These are phyloP conservation scores for Carex parvula DNA, from an alignment of 176 grass and related monocot genomes.

Conservation along the genomic window DNA sequence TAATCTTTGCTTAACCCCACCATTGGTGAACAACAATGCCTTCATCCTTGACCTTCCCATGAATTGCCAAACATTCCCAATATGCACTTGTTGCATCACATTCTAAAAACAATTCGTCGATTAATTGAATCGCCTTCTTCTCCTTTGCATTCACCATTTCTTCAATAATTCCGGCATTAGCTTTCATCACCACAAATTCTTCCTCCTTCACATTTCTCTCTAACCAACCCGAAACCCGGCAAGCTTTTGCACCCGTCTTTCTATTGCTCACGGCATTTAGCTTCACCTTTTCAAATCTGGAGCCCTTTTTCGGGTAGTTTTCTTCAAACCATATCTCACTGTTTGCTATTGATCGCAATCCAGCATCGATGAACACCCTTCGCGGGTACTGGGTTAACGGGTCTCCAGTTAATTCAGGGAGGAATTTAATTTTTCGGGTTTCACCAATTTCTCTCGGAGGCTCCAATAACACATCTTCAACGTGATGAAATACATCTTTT, in stretches of 20 bases:
- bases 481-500: conserved; percentile 3
- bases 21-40: conserved; percentile 35
- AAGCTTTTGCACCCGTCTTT: not conserved
- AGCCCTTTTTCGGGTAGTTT: conserved; percentile 19
- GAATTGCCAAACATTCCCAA: conserved; percentile 39
- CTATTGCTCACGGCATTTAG: conserved; percentile 3
- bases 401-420: conserved; percentile 19
- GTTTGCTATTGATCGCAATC: not conserved
- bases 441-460: conserved; percentile 22
- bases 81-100: conserved; percentile 23
- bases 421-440: conserved; percentile 31
- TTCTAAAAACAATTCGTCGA: conserved; percentile 21
- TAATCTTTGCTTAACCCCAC: conserved; percentile 20
- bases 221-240: conserved; percentile 29
- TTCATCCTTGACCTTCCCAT: conserved; percentile 34
- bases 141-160: conserved; percentile 1
- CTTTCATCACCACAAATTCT: conserved; percentile 42
- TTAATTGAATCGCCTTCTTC: not conserved
- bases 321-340: conserved; percentile 34
- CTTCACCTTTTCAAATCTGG: conserved; percentile 29
- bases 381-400: conserved; percentile 15
- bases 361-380: conserved; percentile 30
- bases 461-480: conserved; percentile 16
- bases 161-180: conserved; percentile 23
- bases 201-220: conserved; percentile 27